Conservation (phyloP, 2,329 filamentous ascomycete genomes). For the Cryphonectria nitschkei region DNA sequence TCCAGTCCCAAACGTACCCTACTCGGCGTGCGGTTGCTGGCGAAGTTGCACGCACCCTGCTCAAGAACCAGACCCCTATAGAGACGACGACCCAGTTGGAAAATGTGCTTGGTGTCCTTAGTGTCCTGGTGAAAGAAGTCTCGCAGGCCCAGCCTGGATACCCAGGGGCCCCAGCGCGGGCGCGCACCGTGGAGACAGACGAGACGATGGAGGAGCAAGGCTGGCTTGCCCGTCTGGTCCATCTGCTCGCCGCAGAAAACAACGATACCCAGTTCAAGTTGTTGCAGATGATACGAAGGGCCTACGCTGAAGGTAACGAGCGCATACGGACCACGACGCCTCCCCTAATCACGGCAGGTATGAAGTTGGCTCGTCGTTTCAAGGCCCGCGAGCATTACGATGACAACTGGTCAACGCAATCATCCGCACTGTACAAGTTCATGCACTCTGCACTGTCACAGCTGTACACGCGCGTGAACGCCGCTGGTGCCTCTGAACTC, state of each 20-base stretch:
- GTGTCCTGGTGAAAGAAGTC: constrained; percentile 92
- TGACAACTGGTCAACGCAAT: constrained; percentile 65
- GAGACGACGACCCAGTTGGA: constrained; percentile 79
- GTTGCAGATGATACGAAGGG: constrained; percentile 83
- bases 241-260: constrained; percentile 79
- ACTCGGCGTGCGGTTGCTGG: constrained; percentile 89
- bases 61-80: constrained; percentile 81
- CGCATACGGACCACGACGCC: constrained; percentile 95
- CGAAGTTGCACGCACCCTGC: constrained; percentile 80
- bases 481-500: constrained; percentile 79
- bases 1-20: constrained; percentile 89
- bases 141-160: constrained; percentile 84
- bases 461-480: constrained; percentile 83
- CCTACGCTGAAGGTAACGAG: constrained; percentile 90
- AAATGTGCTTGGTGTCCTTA: constrained; percentile 84
- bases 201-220: constrained; percentile 98
- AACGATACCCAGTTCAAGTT: constrained; percentile 96
- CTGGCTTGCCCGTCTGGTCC: constrained; percentile 90
- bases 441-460: constrained; percentile 87
- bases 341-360: constrained; percentile 83
- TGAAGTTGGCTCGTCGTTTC: constrained; percentile 86
- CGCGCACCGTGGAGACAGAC: constrained; percentile 79
- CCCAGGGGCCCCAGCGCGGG: constrained; percentile 76
- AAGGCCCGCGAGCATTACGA: constrained; percentile 87
- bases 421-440: constrained; percentile 89